These are phyloP conservation scores for Scheffersomyces illinoinensis DNA, from an alignment of 1,139 yeast species.

Conservation along the genomic window DNA sequence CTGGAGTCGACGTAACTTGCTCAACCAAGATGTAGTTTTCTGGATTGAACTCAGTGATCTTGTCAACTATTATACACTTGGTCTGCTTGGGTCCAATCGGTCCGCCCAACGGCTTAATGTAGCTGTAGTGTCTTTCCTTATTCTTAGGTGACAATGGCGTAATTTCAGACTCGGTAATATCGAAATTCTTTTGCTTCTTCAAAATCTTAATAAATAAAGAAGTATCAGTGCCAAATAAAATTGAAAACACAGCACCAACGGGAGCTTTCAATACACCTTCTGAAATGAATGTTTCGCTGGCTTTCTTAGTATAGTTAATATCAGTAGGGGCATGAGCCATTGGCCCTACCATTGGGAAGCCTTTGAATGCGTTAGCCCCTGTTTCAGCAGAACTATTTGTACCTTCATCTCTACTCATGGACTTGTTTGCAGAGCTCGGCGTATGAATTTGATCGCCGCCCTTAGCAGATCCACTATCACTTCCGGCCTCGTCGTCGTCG, in stretches of 20 bases:
- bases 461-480: background rate
- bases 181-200: conserved; percentile 70
- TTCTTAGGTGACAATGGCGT: conserved; percentile 31
- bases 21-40: conserved; percentile 58
- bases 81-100: conserved; percentile 97
- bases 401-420: background rate
- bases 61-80: conserved; percentile 74
- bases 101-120: conserved; percentile 76
- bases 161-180: conserved; percentile 54
- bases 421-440: background rate
- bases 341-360: conserved; percentile 42
- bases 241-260: conserved; percentile 68
- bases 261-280: conserved; percentile 74
- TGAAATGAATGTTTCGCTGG: conserved; percentile 62
- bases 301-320: conserved; percentile 47
- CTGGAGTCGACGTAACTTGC: conserved; percentile 80
- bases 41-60: conserved; percentile 62
- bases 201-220: conserved; percentile 55
- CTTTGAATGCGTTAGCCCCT: conserved; percentile 27
- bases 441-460: background rate
- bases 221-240: conserved; percentile 76
- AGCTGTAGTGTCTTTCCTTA: conserved; percentile 60
- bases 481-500: background rate
- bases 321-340: conserved; percentile 38
- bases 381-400: background rate